Conservation (phyloP, 139 green algal species). For the Ettlia oleoabundans region DNA sequence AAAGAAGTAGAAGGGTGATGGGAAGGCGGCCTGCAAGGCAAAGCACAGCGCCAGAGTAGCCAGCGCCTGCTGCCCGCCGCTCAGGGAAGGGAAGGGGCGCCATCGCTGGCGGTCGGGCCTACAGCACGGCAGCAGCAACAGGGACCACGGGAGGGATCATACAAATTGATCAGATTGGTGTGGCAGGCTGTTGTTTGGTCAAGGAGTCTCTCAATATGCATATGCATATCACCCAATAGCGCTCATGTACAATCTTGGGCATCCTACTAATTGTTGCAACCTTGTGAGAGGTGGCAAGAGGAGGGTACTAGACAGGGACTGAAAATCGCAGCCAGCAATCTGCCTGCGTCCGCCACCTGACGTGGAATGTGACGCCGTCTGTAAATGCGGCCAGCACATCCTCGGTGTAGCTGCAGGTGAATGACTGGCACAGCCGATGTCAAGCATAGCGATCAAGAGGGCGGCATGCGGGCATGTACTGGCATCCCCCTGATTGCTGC, state of each 20-base stretch:
- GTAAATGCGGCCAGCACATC: constrained; percentile 66
- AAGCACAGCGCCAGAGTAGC: constrained; percentile 79
- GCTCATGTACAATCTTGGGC: too few relatives aligned
- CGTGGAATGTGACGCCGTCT: constrained; percentile 65
- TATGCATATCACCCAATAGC: too few relatives aligned
- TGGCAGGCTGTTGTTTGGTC: background rate
- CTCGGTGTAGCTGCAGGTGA: constrained; percentile 50
- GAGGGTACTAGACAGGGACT: background rate
- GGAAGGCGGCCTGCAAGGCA: constrained; percentile 73
- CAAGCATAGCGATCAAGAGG: background rate
- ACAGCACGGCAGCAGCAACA: background rate
- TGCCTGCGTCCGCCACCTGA: constrained; percentile 48
- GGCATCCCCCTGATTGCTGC: background rate
- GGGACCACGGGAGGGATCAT: too few relatives aligned
- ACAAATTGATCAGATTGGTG: too few relatives aligned
- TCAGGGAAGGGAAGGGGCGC: constrained; percentile 71
- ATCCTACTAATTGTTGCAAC: too few relatives aligned
- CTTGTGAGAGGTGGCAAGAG: background rate
- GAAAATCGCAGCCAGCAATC: background rate
- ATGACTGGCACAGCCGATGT: background rate
- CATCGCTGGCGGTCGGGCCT: constrained; percentile 72
- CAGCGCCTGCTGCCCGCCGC: constrained; percentile 85
- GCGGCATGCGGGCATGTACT: background rate
- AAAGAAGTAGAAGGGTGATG: constrained; percentile 90
- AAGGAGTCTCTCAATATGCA: too few relatives aligned